Evolutionary conservation across 2,329 filamentous ascomycete species (phyloP), one percentile per base, ranked within the genome.

Genomic region (Aureobasidium namibiae): DNA sequence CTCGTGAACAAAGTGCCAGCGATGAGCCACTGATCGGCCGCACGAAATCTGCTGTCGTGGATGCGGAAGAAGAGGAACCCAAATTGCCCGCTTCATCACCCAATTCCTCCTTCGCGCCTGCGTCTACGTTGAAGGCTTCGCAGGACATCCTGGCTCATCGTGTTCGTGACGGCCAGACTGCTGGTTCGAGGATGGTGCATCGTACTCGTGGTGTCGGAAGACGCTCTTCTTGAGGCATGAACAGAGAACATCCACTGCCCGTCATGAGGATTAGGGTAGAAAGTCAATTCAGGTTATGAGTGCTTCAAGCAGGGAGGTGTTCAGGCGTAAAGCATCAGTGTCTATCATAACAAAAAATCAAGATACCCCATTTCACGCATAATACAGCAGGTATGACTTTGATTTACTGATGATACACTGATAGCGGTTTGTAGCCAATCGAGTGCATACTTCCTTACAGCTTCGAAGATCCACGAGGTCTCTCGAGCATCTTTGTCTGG

Each of bases 401-500:
- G 1, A n/a, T 23, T 3, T 11, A 23, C 14, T 2, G 2, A 24
- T 23, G 1, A 10, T 13, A 23, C 13, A 42, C 14, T 14, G 18
- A 3, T 7, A 21, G 8, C 10, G 4, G n/a, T 21, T 41, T n/a
- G 18, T 23, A 10, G 9, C 21, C 38, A 18, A 21, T 18, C n/a
- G n/a, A n/a, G n/a, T n/a, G n/a, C 26, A 29, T 5, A 9, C 26
- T 36, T 36, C 34, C 9, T 49, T 49, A 79, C 49, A 80, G 64
- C 64, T 77, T 80, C 14, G 77, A 75, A 8, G 70, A 72, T 0
- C 73, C 74, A 44, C 68, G 65, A 13, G 69, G 67, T 62, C 70
- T 69, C 63, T 81, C 78, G 61, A 84, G 63, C 31, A 76, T 75
- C 65, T 79, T 80, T 2, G 78, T 82, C 72, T 84, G 81, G 13